phyloP scores from a whole-genome alignment of 2,329 filamentous ascomycete genomes.

The Alternaria consortialis region DNA sequence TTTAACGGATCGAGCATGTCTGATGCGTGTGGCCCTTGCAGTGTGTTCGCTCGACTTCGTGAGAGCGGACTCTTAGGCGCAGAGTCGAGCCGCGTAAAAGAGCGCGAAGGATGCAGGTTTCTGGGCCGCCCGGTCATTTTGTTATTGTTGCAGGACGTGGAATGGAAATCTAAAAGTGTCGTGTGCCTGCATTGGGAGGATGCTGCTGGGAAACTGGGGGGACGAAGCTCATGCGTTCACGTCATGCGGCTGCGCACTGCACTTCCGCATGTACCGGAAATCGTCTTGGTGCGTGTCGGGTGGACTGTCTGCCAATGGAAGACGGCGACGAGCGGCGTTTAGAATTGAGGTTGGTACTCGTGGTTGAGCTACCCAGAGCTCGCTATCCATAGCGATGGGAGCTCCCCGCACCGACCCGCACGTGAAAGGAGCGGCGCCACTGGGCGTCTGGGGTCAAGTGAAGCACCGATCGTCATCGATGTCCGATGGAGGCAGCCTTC shows the following conservation, averaged over 20 bases:
- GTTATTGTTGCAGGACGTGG: conserved; percentile 14
- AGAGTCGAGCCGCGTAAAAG: conserved; percentile 61
- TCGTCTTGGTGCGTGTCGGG: background rate
- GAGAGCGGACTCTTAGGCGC: conserved; percentile 44
- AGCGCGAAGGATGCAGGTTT: conserved; percentile 55
- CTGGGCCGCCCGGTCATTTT: conserved; percentile 45
- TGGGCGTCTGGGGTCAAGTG: conserved; percentile 10
- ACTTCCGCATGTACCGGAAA: conserved; percentile 8
- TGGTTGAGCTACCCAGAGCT: background rate
- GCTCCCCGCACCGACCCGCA: conserved; percentile 19
- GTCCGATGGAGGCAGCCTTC: conserved; percentile 6
- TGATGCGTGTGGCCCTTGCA: conserved; percentile 55
- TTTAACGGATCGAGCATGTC: conserved; percentile 56
- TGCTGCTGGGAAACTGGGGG: conserved; percentile 31
- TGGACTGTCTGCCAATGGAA: background rate
- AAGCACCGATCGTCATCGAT: conserved; percentile 23
- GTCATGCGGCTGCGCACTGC: conserved; percentile 38
- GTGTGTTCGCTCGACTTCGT: conserved; percentile 57
- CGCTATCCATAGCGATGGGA: conserved; percentile 11
- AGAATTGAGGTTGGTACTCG: background rate
- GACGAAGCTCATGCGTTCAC: conserved; percentile 33
- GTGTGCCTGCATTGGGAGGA: conserved; percentile 39
- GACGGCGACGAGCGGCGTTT: conserved; percentile 5
- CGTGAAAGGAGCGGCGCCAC: conserved; percentile 18
- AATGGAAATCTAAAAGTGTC: conserved; percentile 24